Percentiles rank a stretch among this genome's conserved stretches.
These are phyloP conservation scores for Colletotrichum falcatum DNA, from an alignment of 2,329 filamentous ascomycete genomes.

Conservation along the genomic window DNA sequence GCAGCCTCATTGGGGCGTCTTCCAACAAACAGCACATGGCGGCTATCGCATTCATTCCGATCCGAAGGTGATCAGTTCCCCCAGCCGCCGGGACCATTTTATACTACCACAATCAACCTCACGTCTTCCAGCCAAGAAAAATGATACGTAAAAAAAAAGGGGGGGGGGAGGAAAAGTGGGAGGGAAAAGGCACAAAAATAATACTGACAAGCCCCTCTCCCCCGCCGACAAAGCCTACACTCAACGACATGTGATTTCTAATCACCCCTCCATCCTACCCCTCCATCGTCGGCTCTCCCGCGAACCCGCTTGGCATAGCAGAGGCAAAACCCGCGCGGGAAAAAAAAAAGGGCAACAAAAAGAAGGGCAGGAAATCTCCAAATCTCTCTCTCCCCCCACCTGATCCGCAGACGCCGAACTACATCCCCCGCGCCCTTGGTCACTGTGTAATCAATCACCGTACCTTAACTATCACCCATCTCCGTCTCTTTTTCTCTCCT, in stretches of 20 bases:
- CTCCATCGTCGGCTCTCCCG: conserved; percentile 25
- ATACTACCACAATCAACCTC: background rate
- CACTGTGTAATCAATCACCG: conserved; percentile 20
- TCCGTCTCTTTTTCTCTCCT: background rate
- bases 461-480: conserved; percentile 20
- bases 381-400: background rate
- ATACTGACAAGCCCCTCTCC: background rate
- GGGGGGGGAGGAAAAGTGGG: background rate
- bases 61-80: background rate
- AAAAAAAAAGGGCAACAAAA: conserved; percentile 11
- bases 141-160: background rate
- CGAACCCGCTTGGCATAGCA: background rate
- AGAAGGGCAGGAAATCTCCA: conserved; percentile 7
- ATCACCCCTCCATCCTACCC: conserved; percentile 38
- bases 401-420: background rate
- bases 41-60: conserved; percentile 2
- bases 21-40: background rate
- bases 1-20: background rate
- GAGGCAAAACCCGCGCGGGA: background rate
- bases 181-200: background rate
- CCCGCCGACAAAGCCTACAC: conserved; percentile 5
- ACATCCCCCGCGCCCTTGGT: conserved; percentile 9
- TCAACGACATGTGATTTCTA: conserved; percentile 40
- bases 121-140: background rate
- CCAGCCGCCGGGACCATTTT: conserved; percentile 22